Percentiles rank a stretch among this genome's conserved stretches.
Evolutionary conservation across 768 basidiomycete genomes (phyloP).

Genomic region (Rhizopogon vinicolor): DNA sequence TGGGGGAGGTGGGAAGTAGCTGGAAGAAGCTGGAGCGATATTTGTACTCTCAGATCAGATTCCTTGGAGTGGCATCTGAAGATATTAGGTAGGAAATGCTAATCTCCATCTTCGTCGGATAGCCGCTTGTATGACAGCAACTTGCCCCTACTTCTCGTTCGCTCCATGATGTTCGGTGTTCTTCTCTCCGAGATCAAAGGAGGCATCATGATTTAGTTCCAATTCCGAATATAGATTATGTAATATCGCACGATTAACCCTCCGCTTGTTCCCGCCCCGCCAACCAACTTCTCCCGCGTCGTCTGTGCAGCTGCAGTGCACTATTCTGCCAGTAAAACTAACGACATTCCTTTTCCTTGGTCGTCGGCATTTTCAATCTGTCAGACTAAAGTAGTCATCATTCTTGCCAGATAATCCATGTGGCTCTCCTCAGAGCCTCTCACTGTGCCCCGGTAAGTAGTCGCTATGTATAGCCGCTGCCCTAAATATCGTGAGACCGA

Average conservation of each 20-base stretch:
- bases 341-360: not conserved
- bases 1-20: not conserved
- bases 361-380: not conserved
- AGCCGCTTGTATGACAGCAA: not conserved
- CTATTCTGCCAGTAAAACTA: too few relatives aligned
- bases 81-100: not conserved
- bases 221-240: not conserved
- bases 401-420: not conserved
- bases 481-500: not conserved
- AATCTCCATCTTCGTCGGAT: constrained; percentile 19
- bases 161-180: constrained; percentile 13
- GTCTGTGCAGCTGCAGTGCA: not conserved
- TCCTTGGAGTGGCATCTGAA: not conserved
- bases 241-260: not conserved
- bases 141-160: not conserved
- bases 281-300: not conserved
- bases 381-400: not conserved
- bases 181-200: constrained; percentile 20
- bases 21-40: not conserved
- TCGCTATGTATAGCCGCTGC: not conserved
- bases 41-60: not conserved
- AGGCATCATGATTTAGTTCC: not conserved
- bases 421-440: not conserved
- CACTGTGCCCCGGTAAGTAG: not conserved
- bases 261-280: not conserved